Evolutionary conservation across 352 stramenopile species (phyloP), one percentile per base, ranked within the genome.

Genomic region (Globisporangium nodosum): DNA sequence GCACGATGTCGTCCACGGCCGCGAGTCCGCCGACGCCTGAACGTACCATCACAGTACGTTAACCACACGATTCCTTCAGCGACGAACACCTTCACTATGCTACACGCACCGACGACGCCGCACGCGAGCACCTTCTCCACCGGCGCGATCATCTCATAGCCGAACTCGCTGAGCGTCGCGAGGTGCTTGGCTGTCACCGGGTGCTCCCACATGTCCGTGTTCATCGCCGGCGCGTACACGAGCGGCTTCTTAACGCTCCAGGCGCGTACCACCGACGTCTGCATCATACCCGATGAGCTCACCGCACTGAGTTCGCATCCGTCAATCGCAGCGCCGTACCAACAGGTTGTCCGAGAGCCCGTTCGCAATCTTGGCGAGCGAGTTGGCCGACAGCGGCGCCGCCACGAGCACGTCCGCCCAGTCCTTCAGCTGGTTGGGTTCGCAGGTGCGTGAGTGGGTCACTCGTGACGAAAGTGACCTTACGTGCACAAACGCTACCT

Each of bases 181-280:
- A 97, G 55, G 42, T 97, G 90, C 56, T 70, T 76, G 11, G 68
- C 68, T 18, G 96, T 99, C 56, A 98, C 73, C 5, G 94, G 92
- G 71, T 99, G 94, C 51, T 93, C 77, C 92, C 94, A 99, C 96
- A 99, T 99, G 64, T 95, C 88, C 15, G 96, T 98, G 70, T 99
- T 99, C 96, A 99, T 99, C 12, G 96, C 96, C 5, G 96, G 96
- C 21, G 93, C 92, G 24, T 96, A 85, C 13, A 98, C 58, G 21
- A 98, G 75, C 7, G 96, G 94, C 63, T 98, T 98, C 40, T 67
- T 74, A 62, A 83, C 84, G 61, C 94, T 92, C 96, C 96, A 99
- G 37, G 96, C 96, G 2, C 96, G 82, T 2, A 88, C 76, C 15
- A 97, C 75, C 62, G 90, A 98, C 3, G 91, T 97, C 85, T 95